Evolutionary conservation across 2,329 filamentous ascomycete species (phyloP), one percentile per base, ranked within the genome.

Genomic region (Gyromitra esculenta): DNA sequence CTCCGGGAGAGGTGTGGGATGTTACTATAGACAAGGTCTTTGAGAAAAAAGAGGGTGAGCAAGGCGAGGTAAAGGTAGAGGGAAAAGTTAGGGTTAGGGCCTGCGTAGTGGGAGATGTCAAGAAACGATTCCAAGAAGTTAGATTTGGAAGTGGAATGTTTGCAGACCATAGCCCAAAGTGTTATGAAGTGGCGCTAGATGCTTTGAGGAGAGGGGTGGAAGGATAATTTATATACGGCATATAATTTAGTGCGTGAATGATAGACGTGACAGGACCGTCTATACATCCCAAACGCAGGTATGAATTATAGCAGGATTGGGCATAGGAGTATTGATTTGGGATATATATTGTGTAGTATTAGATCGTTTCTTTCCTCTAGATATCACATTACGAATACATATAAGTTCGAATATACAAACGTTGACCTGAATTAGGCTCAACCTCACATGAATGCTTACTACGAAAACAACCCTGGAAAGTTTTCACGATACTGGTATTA

Each of bases 1-100:
- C 92, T 0, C 92, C 92, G 0, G 92, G 92, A 0, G 91, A 94
- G 82, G 90, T 94, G 0, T 93, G 94, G 81, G 85, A 89, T 1
- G 86, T 94, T 1, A 91, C 93, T 83, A 90, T 87, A 31, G 89
- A 89, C 81, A 86, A 87, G 7, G 91, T 92, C 2, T 84, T 93
- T 76, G 87, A 91, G 79, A 85, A 91, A 11, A 89, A 92, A 80
- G 89, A 63, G 37, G 50, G 70, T 41, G 39, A 80, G 71, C 31
- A 77, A 69, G 21, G 79, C 85, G 54, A 86, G 90, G 0, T 85
- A 87, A 63, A 91, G 90, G 7, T 78, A 31, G 72, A 73, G 25
- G 67, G 70, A 37, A 91, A 91, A 5, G 89, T 88, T 56, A 85
- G 91, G 66, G 88, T 92, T 52, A 88, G 92, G 76, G 84, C 94